These are phyloP conservation scores for Helicocarpus griseus DNA, from an alignment of 2,329 filamentous ascomycete genomes.

Conservation along the genomic window DNA sequence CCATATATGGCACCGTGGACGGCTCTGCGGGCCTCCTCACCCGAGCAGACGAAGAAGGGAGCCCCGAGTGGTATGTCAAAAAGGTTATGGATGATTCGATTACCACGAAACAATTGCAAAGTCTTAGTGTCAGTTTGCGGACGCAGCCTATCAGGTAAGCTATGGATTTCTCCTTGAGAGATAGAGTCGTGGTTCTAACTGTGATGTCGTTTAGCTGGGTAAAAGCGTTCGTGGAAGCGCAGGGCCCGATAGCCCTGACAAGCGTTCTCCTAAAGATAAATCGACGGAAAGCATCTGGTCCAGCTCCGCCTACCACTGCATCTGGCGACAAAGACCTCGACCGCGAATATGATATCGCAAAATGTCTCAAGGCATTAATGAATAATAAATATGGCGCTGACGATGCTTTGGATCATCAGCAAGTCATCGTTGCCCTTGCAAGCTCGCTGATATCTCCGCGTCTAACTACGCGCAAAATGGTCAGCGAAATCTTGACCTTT, in stretches of 20 bases:
- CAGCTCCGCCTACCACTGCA: slow-evolving; percentile 51
- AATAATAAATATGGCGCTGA: slow-evolving; percentile 99
- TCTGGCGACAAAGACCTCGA: slow-evolving; percentile 71
- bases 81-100: slow-evolving; percentile 95
- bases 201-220: slow-evolving; percentile 60
- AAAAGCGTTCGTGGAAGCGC: slow-evolving; percentile 89
- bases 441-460: slow-evolving; percentile 81
- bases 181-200: neutral
- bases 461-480: slow-evolving; percentile 83
- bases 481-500: slow-evolving; percentile 94
- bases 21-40: slow-evolving; percentile 57
- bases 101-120: slow-evolving; percentile 81
- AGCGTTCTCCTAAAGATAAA: slow-evolving; percentile 92
- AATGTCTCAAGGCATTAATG: slow-evolving; percentile 94
- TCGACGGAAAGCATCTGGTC: slow-evolving; percentile 67
- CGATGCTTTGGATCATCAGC: slow-evolving; percentile 81
- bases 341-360: slow-evolving; percentile 92
- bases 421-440: slow-evolving; percentile 78
- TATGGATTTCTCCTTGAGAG: neutral
- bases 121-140: slow-evolving; percentile 84
- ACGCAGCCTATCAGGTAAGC: slow-evolving; percentile 76
- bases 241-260: slow-evolving; percentile 91
- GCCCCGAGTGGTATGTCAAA: slow-evolving; percentile 95
- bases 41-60: slow-evolving; percentile 86
- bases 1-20: slow-evolving; percentile 58